A percentile compares a stretch with the other conserved stretches of the same genome.
Conservation (phyloP, 208 protist genomes). For the Leishmania braziliensis region DNA sequence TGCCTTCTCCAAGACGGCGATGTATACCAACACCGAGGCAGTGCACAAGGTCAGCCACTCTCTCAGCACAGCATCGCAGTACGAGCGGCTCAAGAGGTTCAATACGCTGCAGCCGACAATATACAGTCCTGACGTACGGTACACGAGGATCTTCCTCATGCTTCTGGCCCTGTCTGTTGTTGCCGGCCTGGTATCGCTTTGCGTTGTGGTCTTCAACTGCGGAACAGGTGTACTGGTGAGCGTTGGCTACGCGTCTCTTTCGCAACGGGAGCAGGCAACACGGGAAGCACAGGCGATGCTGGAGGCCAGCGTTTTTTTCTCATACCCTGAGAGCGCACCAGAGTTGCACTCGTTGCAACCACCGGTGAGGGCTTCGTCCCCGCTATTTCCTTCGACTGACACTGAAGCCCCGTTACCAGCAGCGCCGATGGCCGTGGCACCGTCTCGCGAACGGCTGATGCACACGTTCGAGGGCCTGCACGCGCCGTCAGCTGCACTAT, state of each 20-base stretch:
- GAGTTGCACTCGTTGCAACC: neutral
- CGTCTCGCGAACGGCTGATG: neutral
- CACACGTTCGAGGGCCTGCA: conserved; percentile 15
- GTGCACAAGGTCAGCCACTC: neutral
- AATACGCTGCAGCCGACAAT: neutral
- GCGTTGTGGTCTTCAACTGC: conserved; percentile 4
- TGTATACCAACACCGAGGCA: neutral
- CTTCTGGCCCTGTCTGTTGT: neutral
- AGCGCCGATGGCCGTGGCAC: neutral
- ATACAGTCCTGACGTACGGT: conserved; percentile 1
- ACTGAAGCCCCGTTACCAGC: neutral
- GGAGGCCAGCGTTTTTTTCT: neutral
- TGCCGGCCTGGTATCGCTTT: conserved; percentile 2
- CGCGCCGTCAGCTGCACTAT: neutral
- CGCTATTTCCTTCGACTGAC: neutral
- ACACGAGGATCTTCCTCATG: neutral
- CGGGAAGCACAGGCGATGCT: neutral
- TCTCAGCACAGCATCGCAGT: neutral
- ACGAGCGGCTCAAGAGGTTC: neutral
- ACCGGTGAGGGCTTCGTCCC: neutral
- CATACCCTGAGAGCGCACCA: neutral
- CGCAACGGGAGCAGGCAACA: neutral
- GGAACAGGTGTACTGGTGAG: conserved; percentile 4
- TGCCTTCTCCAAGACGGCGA: neutral
- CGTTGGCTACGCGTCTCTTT: neutral